Evolutionary conservation across 306 rosid genomes (phyloP).

Genomic region (Prosopis cineraria): DNA sequence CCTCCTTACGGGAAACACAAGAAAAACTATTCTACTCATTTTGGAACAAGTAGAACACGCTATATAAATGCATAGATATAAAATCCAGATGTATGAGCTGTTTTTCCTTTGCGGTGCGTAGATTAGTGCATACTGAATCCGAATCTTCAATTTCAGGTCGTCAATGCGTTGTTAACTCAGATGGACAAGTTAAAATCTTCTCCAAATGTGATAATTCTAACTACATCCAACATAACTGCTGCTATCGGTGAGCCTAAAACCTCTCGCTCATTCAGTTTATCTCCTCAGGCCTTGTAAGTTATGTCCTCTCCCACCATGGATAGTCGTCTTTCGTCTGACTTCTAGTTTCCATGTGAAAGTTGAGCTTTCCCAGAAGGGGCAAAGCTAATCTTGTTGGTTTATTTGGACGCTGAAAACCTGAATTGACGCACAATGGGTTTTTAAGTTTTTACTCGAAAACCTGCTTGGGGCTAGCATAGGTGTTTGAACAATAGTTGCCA

Average conservation of each 20-base stretch:
- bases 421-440: not conserved
- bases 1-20: not conserved
- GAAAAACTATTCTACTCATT: not conserved
- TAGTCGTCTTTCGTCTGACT: not conserved
- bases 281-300: not conserved
- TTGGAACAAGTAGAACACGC: not conserved
- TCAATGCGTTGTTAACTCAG: conserved; percentile 95
- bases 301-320: conserved; percentile 19
- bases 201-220: conserved; percentile 91
- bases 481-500: not conserved
- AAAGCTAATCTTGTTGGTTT: conserved; percentile 11
- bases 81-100: conserved; percentile 8
- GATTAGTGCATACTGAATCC: conserved; percentile 28
- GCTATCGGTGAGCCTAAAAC: conserved; percentile 80
- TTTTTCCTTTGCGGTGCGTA: not conserved
- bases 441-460: not conserved
- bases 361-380: not conserved
- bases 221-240: conserved; percentile 93
- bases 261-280: conserved; percentile 23
- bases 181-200: conserved; percentile 88
- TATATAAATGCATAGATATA: not conserved
- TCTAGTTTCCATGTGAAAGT: conserved; percentile 4
- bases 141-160: conserved; percentile 71
- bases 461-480: conserved; percentile 17
- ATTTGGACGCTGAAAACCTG: conserved; percentile 27